Percentiles rank a stretch among this genome's conserved stretches.
These are phyloP conservation scores for Babesia caballi DNA, from an alignment of 169 alveolate genomes.

Conservation along the genomic window DNA sequence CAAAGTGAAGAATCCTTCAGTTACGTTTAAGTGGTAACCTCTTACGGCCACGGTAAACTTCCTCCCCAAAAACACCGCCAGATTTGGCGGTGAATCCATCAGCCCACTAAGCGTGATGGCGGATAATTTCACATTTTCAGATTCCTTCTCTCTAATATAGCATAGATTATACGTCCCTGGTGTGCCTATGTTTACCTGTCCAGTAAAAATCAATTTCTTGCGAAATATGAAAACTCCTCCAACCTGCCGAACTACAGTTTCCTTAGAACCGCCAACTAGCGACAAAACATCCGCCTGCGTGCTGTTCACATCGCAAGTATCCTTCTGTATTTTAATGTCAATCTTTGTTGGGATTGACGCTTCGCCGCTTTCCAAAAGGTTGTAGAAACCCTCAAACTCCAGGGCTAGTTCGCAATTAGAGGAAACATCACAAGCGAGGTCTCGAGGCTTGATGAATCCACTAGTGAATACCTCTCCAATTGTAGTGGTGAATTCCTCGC, in stretches of 20 bases:
- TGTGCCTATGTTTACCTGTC: background rate
- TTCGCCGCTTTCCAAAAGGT: background rate
- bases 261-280: too few relatives aligned
- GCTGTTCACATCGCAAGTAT: background rate
- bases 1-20: slow-evolving; percentile 3
- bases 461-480: slow-evolving; percentile 23
- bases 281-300: too few relatives aligned
- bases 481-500: slow-evolving; percentile 25
- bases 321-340: background rate
- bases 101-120: background rate
- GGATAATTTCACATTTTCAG: background rate
- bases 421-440: background rate
- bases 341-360: background rate
- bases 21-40: background rate
- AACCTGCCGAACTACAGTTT: too few relatives aligned
- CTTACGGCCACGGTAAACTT: slow-evolving; percentile 12
- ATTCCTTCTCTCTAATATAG: background rate
- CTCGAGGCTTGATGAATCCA: background rate
- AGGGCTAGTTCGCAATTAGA: background rate
- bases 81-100: background rate
- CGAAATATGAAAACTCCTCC: too few relatives aligned
- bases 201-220: background rate
- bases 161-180: slow-evolving; percentile 5
- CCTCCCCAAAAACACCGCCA: slow-evolving; percentile 22
- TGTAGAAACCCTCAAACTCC: background rate